Base-by-base conservation (phyloP, 768 basidiomycete species). In the Tricholoma furcatifolium region DNA sequence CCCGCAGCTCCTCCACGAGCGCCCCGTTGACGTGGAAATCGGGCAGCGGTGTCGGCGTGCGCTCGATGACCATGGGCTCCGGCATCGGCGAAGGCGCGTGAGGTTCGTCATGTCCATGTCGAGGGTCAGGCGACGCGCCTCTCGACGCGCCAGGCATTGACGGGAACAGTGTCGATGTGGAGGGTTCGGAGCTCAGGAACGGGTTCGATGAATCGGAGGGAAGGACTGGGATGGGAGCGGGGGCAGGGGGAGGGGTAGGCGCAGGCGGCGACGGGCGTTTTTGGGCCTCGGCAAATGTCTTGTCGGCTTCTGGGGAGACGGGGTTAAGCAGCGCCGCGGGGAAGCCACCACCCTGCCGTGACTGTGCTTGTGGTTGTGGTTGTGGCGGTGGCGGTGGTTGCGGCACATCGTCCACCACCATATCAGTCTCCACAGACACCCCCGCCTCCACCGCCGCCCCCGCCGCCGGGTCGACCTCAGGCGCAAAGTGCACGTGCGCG, bases 41-140 rank as follows among this genome's bases (percentile, higher is more conserved):
- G 1, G 93, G 93, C 2, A 85, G 74, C 1, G 89, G 88, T 0
- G 87, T 83, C 0, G 86, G 87, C 11, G 79, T 71, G 43, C 82
- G 77, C 51, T 83, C 83, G 41, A 84, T 68, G 31, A 82, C 74
- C 74, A 85, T 71, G 35, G 74, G 67, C 57, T 65, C 47, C 47
- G 71, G 62, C 57, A 65, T 48, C 47, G 71, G 62, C 50, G 66
- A 60, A 42, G 64, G 59, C 32, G 51, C 32, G 43, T 14, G 2
- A 11, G 45, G 27, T 35, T 38, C 54, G 32, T 17, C 9, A 2
- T 50, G 49, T 38, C 21, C 9, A 2, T 50, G 49, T 23, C 53
- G 53, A 42, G 55, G 51, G 39, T 62, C 62, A 42, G 58, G 62
- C 12, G 61, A 59, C 35, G 59, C 60, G 12, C 47, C 12, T 51